These are phyloP conservation scores for Melaleuca quinquenervia DNA, from an alignment of 345 rosid genomes.

Conservation along the genomic window DNA sequence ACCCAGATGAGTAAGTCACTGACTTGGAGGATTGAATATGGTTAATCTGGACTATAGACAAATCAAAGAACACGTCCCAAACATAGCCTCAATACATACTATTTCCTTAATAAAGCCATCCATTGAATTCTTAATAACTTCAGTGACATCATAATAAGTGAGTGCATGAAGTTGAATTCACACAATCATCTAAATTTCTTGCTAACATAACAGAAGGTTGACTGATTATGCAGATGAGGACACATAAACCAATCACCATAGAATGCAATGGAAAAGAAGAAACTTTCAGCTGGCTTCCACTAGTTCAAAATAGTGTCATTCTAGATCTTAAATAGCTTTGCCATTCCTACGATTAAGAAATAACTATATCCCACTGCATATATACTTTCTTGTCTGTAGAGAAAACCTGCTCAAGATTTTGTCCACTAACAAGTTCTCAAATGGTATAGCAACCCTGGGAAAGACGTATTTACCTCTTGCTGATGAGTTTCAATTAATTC, in stretches of 20 bases:
- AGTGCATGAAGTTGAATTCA: neutral
- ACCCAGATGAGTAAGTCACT: neutral
- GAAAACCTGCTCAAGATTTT: neutral
- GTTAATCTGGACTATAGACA: neutral
- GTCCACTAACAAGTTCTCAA: neutral
- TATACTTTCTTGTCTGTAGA: neutral
- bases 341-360: neutral
- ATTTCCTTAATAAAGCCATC: neutral
- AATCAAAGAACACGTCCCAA: neutral
- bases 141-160: neutral
- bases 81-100: neutral
- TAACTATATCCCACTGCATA: neutral
- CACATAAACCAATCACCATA: neutral
- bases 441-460: neutral
- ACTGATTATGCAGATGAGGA: neutral
- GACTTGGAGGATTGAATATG: neutral
- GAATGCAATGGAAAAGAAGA: neutral
- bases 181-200: neutral
- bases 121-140: neutral
- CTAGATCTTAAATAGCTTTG: neutral
- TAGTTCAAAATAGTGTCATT: neutral
- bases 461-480: conserved; percentile 51
- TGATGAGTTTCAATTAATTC: conserved; percentile 98
- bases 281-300: neutral
- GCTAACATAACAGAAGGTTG: neutral